phyloP scores from a whole-genome alignment of 148 eudicot genomes.

The Vaccinium corymbosum region DNA sequence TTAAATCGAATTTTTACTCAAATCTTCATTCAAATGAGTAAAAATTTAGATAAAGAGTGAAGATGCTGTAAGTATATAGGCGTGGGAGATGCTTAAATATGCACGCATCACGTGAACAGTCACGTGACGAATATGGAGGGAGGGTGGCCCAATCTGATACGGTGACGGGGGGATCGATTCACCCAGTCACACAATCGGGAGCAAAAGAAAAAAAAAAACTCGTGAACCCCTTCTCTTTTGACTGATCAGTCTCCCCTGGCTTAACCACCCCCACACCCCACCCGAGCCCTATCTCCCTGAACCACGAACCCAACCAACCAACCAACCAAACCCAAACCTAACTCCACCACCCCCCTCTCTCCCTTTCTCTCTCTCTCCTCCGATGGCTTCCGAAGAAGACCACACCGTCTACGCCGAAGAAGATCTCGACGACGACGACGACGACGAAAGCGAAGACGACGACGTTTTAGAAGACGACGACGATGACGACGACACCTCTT shows the following conservation, averaged over 20 bases:
- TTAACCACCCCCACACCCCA: not conserved
- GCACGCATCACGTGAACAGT: not conserved
- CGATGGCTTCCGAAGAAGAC: constrained; percentile 33
- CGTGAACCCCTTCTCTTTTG: not conserved
- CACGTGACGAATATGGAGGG: not conserved
- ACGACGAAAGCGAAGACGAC: constrained; percentile 30
- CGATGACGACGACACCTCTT: constrained; percentile 33
- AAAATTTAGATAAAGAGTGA: no score
- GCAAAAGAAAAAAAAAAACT: not conserved
- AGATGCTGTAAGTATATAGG: no score
- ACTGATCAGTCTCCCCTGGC: not conserved
- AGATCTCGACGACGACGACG: constrained; percentile 52
- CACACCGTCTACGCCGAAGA: constrained; percentile 37
- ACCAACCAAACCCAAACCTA: not conserved
- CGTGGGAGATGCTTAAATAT: not conserved
- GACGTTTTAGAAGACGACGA: constrained; percentile 22
- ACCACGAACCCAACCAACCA: constrained; percentile 13
- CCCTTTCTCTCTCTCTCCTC: constrained; percentile 8
- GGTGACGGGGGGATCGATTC: not conserved
- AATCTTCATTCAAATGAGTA: no score
- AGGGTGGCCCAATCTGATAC: not conserved
- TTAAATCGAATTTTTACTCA: no score
- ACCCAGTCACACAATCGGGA: not conserved
- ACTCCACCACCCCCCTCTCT: constrained; percentile 6
- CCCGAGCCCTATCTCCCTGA: not conserved